Percentiles rank a stretch among this genome's conserved stretches.
Evolutionary conservation across 169 alveolate genomes (phyloP).

Genomic region (Plasmodium knowlesi): DNA sequence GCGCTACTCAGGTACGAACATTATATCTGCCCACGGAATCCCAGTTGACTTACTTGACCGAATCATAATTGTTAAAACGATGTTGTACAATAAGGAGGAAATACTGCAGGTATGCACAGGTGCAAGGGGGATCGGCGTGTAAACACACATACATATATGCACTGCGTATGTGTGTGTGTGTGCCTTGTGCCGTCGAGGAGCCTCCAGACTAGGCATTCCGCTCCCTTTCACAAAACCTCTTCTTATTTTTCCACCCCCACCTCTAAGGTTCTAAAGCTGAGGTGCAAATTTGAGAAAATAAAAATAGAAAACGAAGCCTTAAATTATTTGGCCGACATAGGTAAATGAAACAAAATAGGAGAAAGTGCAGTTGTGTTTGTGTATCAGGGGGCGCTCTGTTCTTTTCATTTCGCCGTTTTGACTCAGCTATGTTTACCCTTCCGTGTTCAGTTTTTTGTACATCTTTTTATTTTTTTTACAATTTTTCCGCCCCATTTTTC

Average conservation of each 20-base stretch:
- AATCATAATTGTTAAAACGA: constrained; percentile 95
- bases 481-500: constrained; percentile 82
- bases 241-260: not conserved
- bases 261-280: constrained; percentile 65
- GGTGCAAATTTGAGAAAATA: constrained; percentile 73
- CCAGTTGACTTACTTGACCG: constrained; percentile 99
- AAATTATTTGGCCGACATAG: constrained; percentile 60
- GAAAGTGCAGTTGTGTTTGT: constrained; percentile 90
- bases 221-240: not conserved
- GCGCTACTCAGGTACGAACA: constrained; percentile 94
- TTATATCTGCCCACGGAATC: constrained; percentile 97
- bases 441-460: constrained; percentile 81
- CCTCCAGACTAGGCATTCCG: not conserved
- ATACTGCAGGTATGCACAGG: constrained; percentile 69
- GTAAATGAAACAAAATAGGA: constrained; percentile 89
- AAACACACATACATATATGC: constrained; percentile 3
- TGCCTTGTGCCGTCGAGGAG: not conserved
- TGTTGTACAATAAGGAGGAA: constrained; percentile 95
- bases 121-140: not conserved
- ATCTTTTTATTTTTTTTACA: constrained; percentile 93
- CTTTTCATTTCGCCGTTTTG: not conserved
- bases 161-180: not conserved
- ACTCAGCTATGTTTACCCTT: not conserved
- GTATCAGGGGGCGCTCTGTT: constrained; percentile 79
- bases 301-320: constrained; percentile 67